Base-by-base conservation (phyloP, 1,284 basidiomycete genomes). In the Athelia psychrophila region DNA sequence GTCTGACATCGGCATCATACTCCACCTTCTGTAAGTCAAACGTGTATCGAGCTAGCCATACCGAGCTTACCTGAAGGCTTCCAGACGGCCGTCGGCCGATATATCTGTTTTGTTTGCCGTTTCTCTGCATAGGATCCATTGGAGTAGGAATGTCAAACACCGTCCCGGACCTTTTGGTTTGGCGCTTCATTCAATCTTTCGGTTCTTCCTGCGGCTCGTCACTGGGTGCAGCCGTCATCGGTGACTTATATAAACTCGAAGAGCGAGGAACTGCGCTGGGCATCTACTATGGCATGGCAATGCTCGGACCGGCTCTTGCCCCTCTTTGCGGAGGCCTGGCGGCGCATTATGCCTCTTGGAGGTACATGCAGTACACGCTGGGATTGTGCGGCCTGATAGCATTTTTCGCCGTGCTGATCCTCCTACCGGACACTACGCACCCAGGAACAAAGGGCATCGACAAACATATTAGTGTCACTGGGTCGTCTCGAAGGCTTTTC, bases 371-470 rank as follows among this genome's bases (percentile, higher is more conserved):
- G 64, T 67, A 68, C 27, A 60, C 67, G 0, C 55, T 90, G 2
- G 79, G 77, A 2, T 59, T 73, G 0, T 64, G 72, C 30, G 78
- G 78, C 3, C 56, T 77, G 0, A 52, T 78, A 2, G 73, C 77
- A 1, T 70, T 83, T 27, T 23, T 78, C 0, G 60, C 78, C 9
- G 72, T 84, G 30, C 61, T 71, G 8, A 48, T 80, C 18, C 76
- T 79, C 51, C 74, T 91, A 16, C 89, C 91, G 0, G 91, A 93
- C 62, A 92, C 90, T 1, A 78, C 75, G 16, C 84, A 86, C 59
- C 70, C 81, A 48, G 61, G 71, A 49, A 53, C 75, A 8, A 64
- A 70, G 18, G 76, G 79, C 0, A 69, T 79, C 13, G 80, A 81
- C 32, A 69, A 60, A 38, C 9, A 20, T 2, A 35, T 10, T 10